A percentile compares a stretch with the other conserved stretches of the same genome.
Conservation (phyloP, 345 rosid genomes). For the Lumnitzera racemosa region DNA sequence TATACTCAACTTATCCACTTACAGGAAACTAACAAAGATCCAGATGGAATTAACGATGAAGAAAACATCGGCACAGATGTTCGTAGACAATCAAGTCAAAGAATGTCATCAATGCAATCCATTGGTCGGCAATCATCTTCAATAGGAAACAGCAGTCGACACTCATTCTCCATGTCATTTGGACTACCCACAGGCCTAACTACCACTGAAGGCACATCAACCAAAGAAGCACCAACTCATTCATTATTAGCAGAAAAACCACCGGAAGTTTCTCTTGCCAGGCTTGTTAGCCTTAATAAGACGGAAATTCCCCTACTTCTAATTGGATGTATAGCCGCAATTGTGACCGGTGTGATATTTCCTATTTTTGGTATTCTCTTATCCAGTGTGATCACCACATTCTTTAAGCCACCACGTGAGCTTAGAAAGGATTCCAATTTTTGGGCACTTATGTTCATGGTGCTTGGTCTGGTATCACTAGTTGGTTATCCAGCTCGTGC, state of each 20-base stretch:
- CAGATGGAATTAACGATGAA: constrained; percentile 31
- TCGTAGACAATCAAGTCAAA: constrained; percentile 19
- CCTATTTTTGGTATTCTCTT: constrained; percentile 51
- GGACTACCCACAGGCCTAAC: constrained; percentile 42
- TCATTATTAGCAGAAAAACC: constrained; percentile 8
- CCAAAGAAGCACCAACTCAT: constrained; percentile 20
- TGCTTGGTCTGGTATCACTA: constrained; percentile 45
- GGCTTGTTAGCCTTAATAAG: constrained; percentile 60
- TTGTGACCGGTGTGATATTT: constrained; percentile 40
- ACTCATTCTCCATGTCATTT: constrained; percentile 38
- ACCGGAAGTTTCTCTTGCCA: constrained; percentile 38
- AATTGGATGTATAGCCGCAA: constrained; percentile 47
- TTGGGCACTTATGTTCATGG: constrained; percentile 54
- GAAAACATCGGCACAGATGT: constrained; percentile 4
- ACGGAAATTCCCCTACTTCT: constrained; percentile 64
- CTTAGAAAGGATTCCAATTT: constrained; percentile 49
- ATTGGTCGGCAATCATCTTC: constrained; percentile 41
- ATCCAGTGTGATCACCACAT: constrained; percentile 46
- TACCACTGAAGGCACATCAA: constrained; percentile 16
- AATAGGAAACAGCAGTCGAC: constrained; percentile 37
- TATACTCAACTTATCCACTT: constrained; percentile 72
- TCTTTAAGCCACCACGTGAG: constrained; percentile 45
- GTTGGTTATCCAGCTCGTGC: constrained; percentile 38
- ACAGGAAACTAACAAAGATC: constrained; percentile 51
- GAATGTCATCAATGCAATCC: constrained; percentile 29